phyloP scores from a whole-genome alignment of 1,284 basidiomycete genomes.

The Leccinum solheimii region DNA sequence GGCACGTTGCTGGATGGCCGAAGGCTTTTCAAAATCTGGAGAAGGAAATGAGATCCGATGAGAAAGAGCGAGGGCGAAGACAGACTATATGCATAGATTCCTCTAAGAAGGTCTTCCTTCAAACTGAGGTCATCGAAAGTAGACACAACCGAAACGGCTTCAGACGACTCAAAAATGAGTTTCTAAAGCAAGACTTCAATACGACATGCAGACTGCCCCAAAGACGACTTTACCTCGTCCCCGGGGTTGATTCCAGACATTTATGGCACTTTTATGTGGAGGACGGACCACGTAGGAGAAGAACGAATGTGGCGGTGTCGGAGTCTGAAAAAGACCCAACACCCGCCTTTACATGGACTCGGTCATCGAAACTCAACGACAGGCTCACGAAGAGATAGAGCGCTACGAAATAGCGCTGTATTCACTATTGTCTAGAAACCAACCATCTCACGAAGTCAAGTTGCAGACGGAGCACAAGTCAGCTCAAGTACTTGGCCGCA shows the following conservation, averaged over 20 bases:
- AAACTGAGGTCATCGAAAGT: constrained; percentile 92
- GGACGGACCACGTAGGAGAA: constrained; percentile 26
- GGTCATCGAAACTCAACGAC: constrained; percentile 87
- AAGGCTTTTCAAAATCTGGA: constrained; percentile 97
- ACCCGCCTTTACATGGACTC: constrained; percentile 70
- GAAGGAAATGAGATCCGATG: constrained; percentile 3
- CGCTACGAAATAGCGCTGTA: constrained; percentile 79
- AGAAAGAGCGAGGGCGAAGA: constrained; percentile 19
- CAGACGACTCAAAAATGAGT: constrained; percentile 97
- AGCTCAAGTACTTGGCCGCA: constrained; percentile 81
- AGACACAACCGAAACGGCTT: constrained; percentile 84
- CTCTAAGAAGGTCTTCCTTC: constrained; percentile 94
- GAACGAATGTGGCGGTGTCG: constrained; percentile 38
- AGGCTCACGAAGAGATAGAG: constrained; percentile 95
- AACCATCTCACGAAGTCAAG: constrained; percentile 59
- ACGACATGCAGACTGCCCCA: not conserved
- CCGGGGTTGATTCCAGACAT: constrained; percentile 80
- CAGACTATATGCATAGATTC: constrained; percentile 98
- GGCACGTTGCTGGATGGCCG: constrained; percentile 97
- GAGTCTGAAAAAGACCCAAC: constrained; percentile 50
- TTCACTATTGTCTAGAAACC: constrained; percentile 65
- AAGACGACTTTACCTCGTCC: constrained; percentile 57
- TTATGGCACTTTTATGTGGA: constrained; percentile 38
- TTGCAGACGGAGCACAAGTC: constrained; percentile 87
- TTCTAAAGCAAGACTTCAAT: constrained; percentile 50